Evolutionary conservation across 2,329 filamentous ascomycete species (phyloP).

Genomic region (Colletotrichum cordylinicola): DNA sequence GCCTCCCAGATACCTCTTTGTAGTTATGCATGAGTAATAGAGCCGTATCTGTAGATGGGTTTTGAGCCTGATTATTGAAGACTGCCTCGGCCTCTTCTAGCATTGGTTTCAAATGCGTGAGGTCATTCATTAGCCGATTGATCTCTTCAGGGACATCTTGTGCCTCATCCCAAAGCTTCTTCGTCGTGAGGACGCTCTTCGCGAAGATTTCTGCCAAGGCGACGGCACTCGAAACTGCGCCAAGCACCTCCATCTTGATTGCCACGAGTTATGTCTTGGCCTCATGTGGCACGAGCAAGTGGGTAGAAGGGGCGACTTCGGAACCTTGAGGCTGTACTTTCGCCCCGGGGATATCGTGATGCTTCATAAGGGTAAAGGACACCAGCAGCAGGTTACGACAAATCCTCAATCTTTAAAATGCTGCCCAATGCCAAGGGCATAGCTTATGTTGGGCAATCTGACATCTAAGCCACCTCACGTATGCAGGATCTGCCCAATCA

Average conservation of each 20-base stretch:
- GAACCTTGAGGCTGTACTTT: not conserved
- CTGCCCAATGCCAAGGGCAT: not conserved
- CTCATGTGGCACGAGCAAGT: fast-evolving
- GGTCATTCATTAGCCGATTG: not conserved
- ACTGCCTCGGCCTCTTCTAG: not conserved
- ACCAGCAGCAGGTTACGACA: not conserved
- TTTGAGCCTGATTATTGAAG: not conserved
- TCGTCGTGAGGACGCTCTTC: not conserved
- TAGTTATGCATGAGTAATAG: not conserved
- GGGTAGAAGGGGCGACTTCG: not conserved
- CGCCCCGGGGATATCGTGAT: not conserved
- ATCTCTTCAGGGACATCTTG: not conserved
- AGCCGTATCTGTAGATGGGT: not conserved
- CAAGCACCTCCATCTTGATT: not conserved
- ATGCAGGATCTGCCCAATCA: not conserved
- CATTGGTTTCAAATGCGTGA: not conserved
- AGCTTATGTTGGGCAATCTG: not conserved
- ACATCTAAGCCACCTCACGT: not conserved
- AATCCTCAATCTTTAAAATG: not conserved
- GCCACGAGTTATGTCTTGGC: not conserved
- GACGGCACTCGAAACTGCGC: not conserved
- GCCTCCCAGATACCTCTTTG: not conserved
- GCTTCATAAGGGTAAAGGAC: not conserved
- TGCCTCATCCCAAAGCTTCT: not conserved
- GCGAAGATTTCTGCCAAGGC: not conserved